These are phyloP conservation scores for Neonectria magnoliae DNA, from an alignment of 2,329 filamentous ascomycete species.

Conservation along the genomic window DNA sequence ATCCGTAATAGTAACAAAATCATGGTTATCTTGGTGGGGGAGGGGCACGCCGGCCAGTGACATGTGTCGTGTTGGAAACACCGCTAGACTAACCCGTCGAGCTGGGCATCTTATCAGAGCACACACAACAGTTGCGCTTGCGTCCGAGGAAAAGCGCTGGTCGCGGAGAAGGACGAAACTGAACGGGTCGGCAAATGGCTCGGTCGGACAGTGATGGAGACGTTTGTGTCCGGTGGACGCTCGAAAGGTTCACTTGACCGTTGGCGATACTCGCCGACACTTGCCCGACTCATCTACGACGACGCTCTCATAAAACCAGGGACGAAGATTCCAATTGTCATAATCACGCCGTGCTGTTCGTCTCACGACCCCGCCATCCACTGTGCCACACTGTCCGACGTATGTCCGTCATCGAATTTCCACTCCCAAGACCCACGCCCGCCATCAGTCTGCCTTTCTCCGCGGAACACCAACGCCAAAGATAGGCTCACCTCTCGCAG, in stretches of 20 bases:
- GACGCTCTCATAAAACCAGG: neutral
- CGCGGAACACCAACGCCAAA: constrained; percentile 29
- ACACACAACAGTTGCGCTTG: neutral
- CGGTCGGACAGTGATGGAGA: neutral
- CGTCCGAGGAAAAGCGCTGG: constrained; percentile 20
- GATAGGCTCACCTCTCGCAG: neutral
- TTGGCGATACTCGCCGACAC: neutral
- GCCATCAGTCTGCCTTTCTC: constrained; percentile 31
- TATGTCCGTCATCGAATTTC: constrained; percentile 33
- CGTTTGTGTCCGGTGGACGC: neutral
- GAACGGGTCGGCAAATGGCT: neutral
- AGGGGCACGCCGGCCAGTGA: neutral
- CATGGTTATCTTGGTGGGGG: neutral
- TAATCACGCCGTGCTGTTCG: constrained; percentile 15
- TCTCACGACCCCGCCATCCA: constrained; percentile 28
- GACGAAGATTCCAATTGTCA: constrained; percentile 20
- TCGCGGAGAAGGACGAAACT: constrained; percentile 1
- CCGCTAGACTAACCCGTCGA: neutral
- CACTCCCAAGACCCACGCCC: constrained; percentile 19
- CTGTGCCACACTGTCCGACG: constrained; percentile 37
- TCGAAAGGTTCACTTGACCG: neutral
- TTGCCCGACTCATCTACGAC: neutral
- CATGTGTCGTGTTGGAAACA: neutral
- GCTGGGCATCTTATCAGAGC: constrained; percentile 13
- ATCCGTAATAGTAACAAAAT: neutral